phyloP scores from a whole-genome alignment of 2,329 filamentous ascomycete genomes.

The Penicillium crustosum region DNA sequence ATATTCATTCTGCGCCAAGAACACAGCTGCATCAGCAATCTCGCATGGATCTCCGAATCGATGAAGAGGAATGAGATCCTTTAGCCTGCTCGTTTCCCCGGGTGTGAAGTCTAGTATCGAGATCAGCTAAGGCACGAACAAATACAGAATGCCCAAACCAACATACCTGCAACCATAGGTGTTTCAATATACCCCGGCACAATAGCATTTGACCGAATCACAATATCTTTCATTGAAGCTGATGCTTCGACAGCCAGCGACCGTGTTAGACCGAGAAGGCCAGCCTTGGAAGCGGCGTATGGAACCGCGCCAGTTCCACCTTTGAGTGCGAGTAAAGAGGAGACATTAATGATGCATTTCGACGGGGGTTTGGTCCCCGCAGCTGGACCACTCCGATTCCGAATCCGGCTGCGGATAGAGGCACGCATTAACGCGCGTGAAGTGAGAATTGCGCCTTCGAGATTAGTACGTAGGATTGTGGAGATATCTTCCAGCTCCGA shows the following conservation, averaged over 20 bases:
- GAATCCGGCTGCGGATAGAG: slow-evolving; percentile 33
- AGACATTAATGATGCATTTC: slow-evolving; percentile 78
- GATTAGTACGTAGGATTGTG: slow-evolving; percentile 66
- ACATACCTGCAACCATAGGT: slow-evolving; percentile 70
- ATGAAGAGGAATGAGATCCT: slow-evolving; percentile 59
- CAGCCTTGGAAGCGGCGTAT: slow-evolving; percentile 80
- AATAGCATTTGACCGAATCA: slow-evolving; percentile 75
- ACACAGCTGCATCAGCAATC: slow-evolving; percentile 77
- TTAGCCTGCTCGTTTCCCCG: slow-evolving; percentile 30
- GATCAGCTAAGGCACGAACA: not conserved
- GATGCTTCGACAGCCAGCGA: slow-evolving; percentile 38
- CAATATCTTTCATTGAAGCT: slow-evolving; percentile 58
- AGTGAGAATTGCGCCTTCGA: slow-evolving; percentile 50
- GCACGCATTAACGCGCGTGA: slow-evolving; percentile 41
- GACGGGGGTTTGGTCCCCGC: slow-evolving; percentile 56
- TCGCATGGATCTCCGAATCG: slow-evolving; percentile 69
- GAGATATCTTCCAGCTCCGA: slow-evolving; percentile 55
- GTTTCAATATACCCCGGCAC: slow-evolving; percentile 82
- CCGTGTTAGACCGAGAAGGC: slow-evolving; percentile 62
- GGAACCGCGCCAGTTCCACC: slow-evolving; percentile 69
- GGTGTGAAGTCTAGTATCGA: slow-evolving; percentile 45
- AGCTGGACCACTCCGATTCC: slow-evolving; percentile 16
- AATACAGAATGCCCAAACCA: not conserved
- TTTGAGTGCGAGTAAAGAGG: slow-evolving; percentile 70
- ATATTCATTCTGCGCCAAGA: slow-evolving; percentile 75